phyloP scores from a whole-genome alignment of 805 yeast species.

The Huiozyma naganishii region DNA sequence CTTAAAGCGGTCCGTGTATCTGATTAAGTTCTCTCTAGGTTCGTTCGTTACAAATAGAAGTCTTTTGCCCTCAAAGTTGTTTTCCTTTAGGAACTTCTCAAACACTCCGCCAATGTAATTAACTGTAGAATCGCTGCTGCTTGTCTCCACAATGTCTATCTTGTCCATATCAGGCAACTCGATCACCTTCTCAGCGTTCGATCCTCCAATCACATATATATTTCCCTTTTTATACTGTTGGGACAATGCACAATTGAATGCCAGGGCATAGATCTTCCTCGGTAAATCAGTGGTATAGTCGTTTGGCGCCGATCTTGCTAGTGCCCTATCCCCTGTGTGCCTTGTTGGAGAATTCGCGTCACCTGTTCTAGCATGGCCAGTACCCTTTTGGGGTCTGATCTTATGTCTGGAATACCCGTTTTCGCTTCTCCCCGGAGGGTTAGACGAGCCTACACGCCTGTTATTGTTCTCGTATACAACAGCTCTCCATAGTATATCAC shows the following conservation, averaged over 20 bases:
- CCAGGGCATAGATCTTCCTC: slow-evolving; percentile 56
- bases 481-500: slow-evolving; percentile 91
- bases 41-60: slow-evolving; percentile 60
- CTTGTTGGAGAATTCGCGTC: slow-evolving; percentile 91
- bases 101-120: slow-evolving; percentile 18
- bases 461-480: slow-evolving; percentile 86
- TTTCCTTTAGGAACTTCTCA: slow-evolving; percentile 38
- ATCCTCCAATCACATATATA: slow-evolving; percentile 57
- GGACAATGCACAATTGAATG: slow-evolving; percentile 74
- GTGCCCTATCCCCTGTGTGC: slow-evolving; percentile 80
- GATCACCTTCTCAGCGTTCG: slow-evolving; percentile 11
- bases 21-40: slow-evolving; percentile 47
- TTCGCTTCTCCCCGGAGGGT: slow-evolving; percentile 78
- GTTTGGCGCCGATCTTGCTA: slow-evolving; percentile 83
- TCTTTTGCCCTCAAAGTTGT: slow-evolving; percentile 36
- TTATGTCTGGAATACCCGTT: slow-evolving; percentile 78
- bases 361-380: slow-evolving; percentile 93
- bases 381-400: slow-evolving; percentile 81
- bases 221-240: slow-evolving; percentile 68
- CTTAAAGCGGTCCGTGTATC: slow-evolving; percentile 43
- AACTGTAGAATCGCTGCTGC: slow-evolving; percentile 2
- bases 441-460: slow-evolving; percentile 79
- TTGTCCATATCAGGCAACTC: slow-evolving; percentile 6
- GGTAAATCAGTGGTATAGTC: slow-evolving; percentile 78
- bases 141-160: slow-evolving; percentile 8